Percentiles rank a stretch among this genome's conserved stretches.
These are phyloP conservation scores for Lactifluus hygrophoroides DNA, from an alignment of 768 basidiomycete genomes.

Conservation along the genomic window DNA sequence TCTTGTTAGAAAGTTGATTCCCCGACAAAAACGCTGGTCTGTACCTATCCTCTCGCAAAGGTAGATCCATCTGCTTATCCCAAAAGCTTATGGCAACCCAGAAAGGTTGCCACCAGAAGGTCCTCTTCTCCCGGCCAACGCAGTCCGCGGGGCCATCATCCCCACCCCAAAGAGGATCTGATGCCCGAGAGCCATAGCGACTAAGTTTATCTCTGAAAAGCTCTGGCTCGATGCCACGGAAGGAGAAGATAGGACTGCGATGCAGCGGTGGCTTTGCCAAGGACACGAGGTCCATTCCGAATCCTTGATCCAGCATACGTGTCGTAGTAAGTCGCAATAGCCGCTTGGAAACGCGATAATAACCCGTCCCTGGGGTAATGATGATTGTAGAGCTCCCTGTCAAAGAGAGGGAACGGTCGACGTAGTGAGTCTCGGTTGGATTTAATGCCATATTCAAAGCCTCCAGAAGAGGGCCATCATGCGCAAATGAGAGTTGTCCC, in stretches of 20 bases:
- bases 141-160: slow-evolving; percentile 39
- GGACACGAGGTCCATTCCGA: slow-evolving; percentile 79
- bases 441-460: slow-evolving; percentile 89
- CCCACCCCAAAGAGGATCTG: slow-evolving; percentile 72
- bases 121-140: slow-evolving; percentile 36
- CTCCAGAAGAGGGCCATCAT: slow-evolving; percentile 93
- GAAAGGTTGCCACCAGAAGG: slow-evolving; percentile 88
- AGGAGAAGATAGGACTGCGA: slow-evolving; percentile 89
- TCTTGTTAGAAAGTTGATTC: not conserved
- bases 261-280: slow-evolving; percentile 89
- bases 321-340: slow-evolving; percentile 88
- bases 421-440: slow-evolving; percentile 88
- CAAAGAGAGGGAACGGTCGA: slow-evolving; percentile 86
- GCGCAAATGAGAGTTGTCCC: slow-evolving; percentile 75
- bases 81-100: slow-evolving; percentile 78
- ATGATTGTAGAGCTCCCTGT: slow-evolving; percentile 80
- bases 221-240: slow-evolving; percentile 57
- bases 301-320: slow-evolving; percentile 89
- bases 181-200: slow-evolving; percentile 38
- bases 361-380: slow-evolving; percentile 90
- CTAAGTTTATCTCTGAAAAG: slow-evolving; percentile 37
- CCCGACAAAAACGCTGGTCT: slow-evolving; percentile 13
- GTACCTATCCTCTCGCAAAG: slow-evolving; percentile 71
- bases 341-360: slow-evolving; percentile 86
- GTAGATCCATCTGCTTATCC: slow-evolving; percentile 82